Evolutionary conservation across 2,329 filamentous ascomycete species (phyloP).

Genomic region (Cryphonectria carpinicola): DNA sequence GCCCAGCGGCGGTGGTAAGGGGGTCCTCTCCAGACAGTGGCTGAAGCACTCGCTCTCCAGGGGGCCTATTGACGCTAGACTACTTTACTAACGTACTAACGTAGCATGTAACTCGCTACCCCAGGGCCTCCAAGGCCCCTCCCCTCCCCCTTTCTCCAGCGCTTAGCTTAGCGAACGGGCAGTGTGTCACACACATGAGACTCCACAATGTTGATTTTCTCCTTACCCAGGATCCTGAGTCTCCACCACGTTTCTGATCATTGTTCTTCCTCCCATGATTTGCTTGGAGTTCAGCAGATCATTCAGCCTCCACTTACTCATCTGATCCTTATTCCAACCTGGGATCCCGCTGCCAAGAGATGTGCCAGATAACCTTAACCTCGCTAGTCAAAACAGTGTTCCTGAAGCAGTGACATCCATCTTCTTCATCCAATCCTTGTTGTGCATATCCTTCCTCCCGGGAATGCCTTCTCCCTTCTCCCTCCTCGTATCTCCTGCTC

Average conservation of each 20-base stretch:
- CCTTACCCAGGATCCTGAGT: background rate
- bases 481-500: background rate
- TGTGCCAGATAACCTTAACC: constrained; percentile 6
- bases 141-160: background rate
- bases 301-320: background rate
- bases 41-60: background rate
- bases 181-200: background rate
- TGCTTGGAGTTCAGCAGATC: background rate
- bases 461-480: background rate
- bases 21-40: background rate
- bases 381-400: background rate
- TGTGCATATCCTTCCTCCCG: background rate
- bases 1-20: background rate
- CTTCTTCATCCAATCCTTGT: background rate
- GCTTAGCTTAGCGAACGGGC: background rate
- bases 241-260: constrained; percentile 3
- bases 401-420: background rate
- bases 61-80: background rate
- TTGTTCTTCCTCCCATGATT: background rate
- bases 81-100: background rate
- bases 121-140: background rate
- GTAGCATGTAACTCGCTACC: background rate
- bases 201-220: background rate
- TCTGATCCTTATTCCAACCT: background rate
- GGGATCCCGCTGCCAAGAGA: constrained; percentile 2